Conservation (phyloP, 2,329 filamentous ascomycete species). For the Knufia fluminis region DNA sequence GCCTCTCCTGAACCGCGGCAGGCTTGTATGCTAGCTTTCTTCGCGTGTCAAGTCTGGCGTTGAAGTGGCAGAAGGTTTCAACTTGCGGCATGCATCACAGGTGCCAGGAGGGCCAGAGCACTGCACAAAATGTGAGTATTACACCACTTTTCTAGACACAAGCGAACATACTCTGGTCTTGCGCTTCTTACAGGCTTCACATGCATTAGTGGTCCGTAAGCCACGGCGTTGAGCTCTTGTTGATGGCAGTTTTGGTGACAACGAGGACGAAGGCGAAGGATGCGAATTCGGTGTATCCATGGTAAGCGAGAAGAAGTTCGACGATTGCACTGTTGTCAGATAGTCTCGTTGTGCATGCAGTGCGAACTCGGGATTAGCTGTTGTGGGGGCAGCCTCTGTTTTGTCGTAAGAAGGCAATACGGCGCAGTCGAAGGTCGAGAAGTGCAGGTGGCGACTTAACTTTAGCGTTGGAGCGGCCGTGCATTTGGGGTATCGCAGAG, state of each 20-base stretch:
- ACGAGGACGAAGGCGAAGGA: conserved; percentile 30
- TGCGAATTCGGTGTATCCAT: background rate
- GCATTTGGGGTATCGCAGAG: too few relatives aligned
- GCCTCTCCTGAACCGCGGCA: conserved; percentile 9
- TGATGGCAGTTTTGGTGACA: conserved; percentile 30
- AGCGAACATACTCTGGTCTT: conserved; percentile 11
- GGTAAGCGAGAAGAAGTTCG: background rate
- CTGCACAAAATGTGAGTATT: background rate
- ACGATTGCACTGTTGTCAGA: background rate
- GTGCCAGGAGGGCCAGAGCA: conserved; percentile 10
- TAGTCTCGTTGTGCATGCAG: background rate
- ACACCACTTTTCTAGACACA: background rate
- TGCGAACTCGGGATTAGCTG: too few relatives aligned
- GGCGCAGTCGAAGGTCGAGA: too few relatives aligned
- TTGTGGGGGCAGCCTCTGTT: too few relatives aligned
- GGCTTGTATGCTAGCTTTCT: conserved; percentile 11
- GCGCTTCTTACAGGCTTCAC: conserved; percentile 12
- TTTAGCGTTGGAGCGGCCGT: too few relatives aligned
- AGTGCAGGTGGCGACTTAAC: too few relatives aligned
- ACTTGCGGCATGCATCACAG: conserved; percentile 10
- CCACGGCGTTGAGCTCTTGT: conserved; percentile 42
- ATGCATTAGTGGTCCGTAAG: conserved; percentile 10
- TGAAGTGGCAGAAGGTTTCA: conserved; percentile 13
- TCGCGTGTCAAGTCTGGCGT: conserved; percentile 10
- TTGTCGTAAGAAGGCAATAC: too few relatives aligned